Conservation (phyloP, 1,139 yeast species). For the Geotrichum aggregatum region DNA sequence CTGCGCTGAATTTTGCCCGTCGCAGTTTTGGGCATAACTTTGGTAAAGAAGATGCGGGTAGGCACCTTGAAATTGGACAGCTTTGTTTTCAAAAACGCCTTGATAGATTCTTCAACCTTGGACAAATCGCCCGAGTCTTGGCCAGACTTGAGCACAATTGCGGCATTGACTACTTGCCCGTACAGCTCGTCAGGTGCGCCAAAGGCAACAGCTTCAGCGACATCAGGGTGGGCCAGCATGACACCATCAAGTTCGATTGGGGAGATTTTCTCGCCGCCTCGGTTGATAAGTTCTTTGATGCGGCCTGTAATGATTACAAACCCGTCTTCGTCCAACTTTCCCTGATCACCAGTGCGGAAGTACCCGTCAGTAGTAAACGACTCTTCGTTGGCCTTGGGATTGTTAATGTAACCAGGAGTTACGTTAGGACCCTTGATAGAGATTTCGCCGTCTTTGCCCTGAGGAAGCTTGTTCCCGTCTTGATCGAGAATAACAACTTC, state of each 20-base stretch:
- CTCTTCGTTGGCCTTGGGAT: conserved; percentile 61
- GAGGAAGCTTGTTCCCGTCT: conserved; percentile 44
- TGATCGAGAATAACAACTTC: conserved; percentile 54
- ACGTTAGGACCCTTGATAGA: conserved; percentile 61
- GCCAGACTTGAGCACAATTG: conserved; percentile 51
- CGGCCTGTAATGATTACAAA: conserved; percentile 59
- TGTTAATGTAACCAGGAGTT: conserved; percentile 66
- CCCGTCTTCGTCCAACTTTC: conserved; percentile 55
- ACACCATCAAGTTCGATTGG: conserved; percentile 62
- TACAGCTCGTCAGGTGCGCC: conserved; percentile 60
- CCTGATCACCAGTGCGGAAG: conserved; percentile 74
- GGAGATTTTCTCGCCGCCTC: conserved; percentile 68
- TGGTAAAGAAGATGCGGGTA: conserved; percentile 51
- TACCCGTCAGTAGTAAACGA: conserved; percentile 54
- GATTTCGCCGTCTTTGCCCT: conserved; percentile 59
- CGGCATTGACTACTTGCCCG: conserved; percentile 66
- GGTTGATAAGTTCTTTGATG: conserved; percentile 60
- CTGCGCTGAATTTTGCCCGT: conserved; percentile 68
- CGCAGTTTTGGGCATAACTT: conserved; percentile 62
- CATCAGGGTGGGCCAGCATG: conserved; percentile 52
- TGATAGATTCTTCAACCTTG: conserved; percentile 44
- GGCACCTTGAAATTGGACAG: conserved; percentile 59
- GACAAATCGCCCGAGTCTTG: conserved; percentile 20
- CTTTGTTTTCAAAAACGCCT: conserved; percentile 43
- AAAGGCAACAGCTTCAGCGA: conserved; percentile 63